Percentiles rank a stretch among this genome's conserved stretches.
Conservation (phyloP, 2,329 filamentous ascomycete genomes). For the Aureobasidium sp. region DNA sequence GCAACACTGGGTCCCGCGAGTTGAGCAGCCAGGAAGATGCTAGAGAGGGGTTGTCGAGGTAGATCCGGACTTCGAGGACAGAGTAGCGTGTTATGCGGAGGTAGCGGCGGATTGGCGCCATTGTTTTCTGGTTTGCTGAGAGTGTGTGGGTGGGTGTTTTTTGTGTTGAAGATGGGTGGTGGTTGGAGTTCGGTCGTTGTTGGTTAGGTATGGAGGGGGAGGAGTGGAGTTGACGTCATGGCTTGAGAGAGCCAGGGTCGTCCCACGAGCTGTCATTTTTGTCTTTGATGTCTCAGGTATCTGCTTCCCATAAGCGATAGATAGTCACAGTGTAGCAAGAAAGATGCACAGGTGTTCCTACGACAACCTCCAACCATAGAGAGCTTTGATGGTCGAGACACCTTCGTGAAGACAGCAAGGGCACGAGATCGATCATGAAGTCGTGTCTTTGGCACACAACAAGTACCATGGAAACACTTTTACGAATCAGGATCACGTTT, state of each 20-base stretch:
- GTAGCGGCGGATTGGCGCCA: conserved; percentile 86
- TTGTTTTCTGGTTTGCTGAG: conserved; percentile 31
- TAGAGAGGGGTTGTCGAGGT: conserved; percentile 83
- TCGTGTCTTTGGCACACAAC: too few species aligned
- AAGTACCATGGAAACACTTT: too few species aligned
- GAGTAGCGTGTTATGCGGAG: conserved; percentile 88
- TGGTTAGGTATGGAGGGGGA: too few species aligned
- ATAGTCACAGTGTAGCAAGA: not conserved
- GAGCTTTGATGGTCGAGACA: too few species aligned
- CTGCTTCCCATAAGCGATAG: not conserved
- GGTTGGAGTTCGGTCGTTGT: too few species aligned
- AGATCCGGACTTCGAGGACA: conserved; percentile 93
- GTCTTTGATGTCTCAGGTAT: not conserved
- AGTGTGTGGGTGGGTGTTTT: not conserved
- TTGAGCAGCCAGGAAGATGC: conserved; percentile 78
- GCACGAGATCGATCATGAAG: too few species aligned
- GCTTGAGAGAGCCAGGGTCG: not conserved
- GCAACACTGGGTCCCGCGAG: conserved; percentile 66
- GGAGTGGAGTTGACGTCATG: not conserved
- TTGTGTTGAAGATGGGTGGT: not conserved
- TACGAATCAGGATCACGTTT: too few species aligned
- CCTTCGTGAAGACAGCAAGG: too few species aligned
- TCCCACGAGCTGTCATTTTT: not conserved
- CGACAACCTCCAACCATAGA: too few species aligned
- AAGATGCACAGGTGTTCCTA: not conserved